These are phyloP conservation scores for Glycine tomentella DNA, from an alignment of 306 rosid species.

Conservation along the genomic window DNA sequence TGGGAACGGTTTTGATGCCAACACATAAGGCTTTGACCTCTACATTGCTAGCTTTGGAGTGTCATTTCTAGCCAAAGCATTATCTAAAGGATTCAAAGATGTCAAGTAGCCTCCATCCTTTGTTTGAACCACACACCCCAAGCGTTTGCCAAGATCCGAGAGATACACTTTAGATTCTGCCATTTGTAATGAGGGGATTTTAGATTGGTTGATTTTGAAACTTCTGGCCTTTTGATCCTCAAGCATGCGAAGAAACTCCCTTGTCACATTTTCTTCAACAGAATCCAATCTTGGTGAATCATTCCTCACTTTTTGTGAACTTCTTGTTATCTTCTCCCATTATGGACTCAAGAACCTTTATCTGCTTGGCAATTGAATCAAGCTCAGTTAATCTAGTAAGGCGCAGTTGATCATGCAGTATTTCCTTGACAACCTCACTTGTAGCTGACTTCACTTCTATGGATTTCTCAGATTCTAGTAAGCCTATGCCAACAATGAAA, in stretches of 20 bases:
- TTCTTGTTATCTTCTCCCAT: slow-evolving; percentile 55
- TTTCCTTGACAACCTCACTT: slow-evolving; percentile 79
- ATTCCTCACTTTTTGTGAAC: slow-evolving; percentile 47
- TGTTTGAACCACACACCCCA: slow-evolving; percentile 86
- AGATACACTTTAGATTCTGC: slow-evolving; percentile 73
- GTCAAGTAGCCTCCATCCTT: slow-evolving; percentile 86
- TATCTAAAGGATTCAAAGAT: slow-evolving; percentile 82
- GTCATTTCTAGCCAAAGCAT: slow-evolving; percentile 56
- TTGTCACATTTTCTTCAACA: slow-evolving; percentile 84
- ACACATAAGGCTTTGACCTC: slow-evolving; percentile 76
- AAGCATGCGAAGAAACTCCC: slow-evolving; percentile 89
- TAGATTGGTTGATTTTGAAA: slow-evolving; percentile 53
- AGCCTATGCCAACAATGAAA: no score
- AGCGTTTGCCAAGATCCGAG: slow-evolving; percentile 86
- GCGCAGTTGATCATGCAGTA: slow-evolving; percentile 68
- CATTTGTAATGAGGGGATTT: slow-evolving; percentile 51
- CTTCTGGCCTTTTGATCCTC: slow-evolving; percentile 67
- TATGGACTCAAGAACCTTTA: slow-evolving; percentile 85
- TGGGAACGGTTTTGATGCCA: slow-evolving; percentile 52
- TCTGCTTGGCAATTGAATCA: slow-evolving; percentile 85
- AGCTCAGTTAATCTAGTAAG: slow-evolving; percentile 67
- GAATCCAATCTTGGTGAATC: slow-evolving; percentile 74
- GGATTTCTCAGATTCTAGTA: slow-evolving; percentile 64
- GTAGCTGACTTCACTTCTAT: slow-evolving; percentile 56
- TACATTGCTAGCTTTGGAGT: slow-evolving; percentile 92